Evolutionary conservation across 2,329 filamentous ascomycete species (phyloP).

Genomic region (Aspergillus candidus): DNA sequence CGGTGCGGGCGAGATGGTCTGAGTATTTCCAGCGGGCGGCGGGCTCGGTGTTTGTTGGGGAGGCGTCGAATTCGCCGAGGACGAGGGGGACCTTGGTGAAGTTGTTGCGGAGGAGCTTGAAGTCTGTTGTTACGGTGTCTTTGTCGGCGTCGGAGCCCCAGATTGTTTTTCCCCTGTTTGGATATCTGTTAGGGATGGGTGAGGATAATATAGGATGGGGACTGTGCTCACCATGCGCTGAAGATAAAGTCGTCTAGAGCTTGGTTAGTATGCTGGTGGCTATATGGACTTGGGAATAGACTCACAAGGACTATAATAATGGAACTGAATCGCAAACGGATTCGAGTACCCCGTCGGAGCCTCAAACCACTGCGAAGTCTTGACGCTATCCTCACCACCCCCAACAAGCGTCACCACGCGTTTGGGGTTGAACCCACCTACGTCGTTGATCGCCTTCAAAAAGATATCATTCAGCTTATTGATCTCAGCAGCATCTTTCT

Average conservation of each 20-base stretch:
- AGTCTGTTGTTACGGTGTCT: slow-evolving; percentile 44
- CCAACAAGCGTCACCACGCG: slow-evolving; percentile 54
- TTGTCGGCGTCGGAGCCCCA: slow-evolving; percentile 55
- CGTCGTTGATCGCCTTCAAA: slow-evolving; percentile 47
- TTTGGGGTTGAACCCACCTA: slow-evolving; percentile 51
- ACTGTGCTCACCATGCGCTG: slow-evolving; percentile 19
- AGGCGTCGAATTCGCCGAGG: slow-evolving; percentile 54
- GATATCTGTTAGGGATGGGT: slow-evolving; percentile 32
- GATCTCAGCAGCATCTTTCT: slow-evolving; percentile 45
- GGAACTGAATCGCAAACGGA: slow-evolving; percentile 56
- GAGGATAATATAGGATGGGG: slow-evolving; percentile 1
- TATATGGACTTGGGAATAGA: background rate
- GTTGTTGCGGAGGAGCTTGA: slow-evolving; percentile 48
- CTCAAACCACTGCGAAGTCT: slow-evolving; percentile 52
- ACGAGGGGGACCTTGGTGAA: slow-evolving; percentile 52
- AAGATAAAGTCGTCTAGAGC: slow-evolving; percentile 25
- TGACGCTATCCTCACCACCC: slow-evolving; percentile 45
- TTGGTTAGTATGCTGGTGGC: slow-evolving; percentile 1
- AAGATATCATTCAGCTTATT: slow-evolving; percentile 56
- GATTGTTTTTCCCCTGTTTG: slow-evolving; percentile 53
- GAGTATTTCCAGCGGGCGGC: slow-evolving; percentile 55
- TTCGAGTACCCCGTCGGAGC: slow-evolving; percentile 46
- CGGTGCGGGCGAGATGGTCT: slow-evolving; percentile 48
- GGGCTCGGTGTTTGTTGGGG: slow-evolving; percentile 46
- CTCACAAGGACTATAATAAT: slow-evolving; percentile 50